These are phyloP conservation scores for Populus simonii DNA, from an alignment of 345 rosid species.

Conservation along the genomic window DNA sequence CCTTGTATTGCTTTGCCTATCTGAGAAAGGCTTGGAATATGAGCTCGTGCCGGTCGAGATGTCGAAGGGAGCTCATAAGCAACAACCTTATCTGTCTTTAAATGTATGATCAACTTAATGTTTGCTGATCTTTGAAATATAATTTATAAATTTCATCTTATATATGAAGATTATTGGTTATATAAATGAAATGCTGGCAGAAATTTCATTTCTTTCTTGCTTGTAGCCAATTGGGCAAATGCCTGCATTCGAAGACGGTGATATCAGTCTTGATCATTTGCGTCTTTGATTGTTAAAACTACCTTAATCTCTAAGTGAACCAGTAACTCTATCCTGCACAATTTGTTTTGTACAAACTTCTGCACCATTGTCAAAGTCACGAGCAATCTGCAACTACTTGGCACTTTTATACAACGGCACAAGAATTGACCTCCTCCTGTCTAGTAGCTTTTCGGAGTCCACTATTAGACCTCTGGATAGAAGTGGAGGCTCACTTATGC, in stretches of 20 bases:
- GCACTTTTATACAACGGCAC: conserved; percentile 13
- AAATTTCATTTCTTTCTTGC: too few relatives aligned
- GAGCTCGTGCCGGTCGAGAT: conserved; percentile 24
- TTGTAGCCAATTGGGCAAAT: too few relatives aligned
- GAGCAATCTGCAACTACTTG: conserved; percentile 41
- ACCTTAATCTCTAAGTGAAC: too few relatives aligned
- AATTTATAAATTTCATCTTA: too few relatives aligned
- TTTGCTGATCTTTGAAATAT: too few relatives aligned
- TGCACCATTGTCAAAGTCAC: conserved; percentile 33
- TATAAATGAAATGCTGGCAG: too few relatives aligned
- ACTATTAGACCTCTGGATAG: conserved; percentile 39
- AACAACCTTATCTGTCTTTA: conserved; percentile 31
- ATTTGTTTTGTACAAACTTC: too few relatives aligned
- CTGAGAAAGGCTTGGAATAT: conserved; percentile 17
- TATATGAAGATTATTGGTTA: too few relatives aligned
- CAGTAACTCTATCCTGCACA: too few relatives aligned
- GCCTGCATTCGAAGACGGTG: too few relatives aligned
- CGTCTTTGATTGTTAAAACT: too few relatives aligned
- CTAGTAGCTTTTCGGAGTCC: conserved; percentile 17
- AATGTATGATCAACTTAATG: conserved; percentile 17
- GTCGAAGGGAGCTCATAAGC: conserved; percentile 14
- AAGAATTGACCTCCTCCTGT: conserved; percentile 29
- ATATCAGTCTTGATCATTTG: too few relatives aligned
- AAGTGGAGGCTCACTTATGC: conserved; percentile 47
- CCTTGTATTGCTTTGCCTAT: conserved; percentile 19